Evolutionary conservation across 2,329 filamentous ascomycete species (phyloP).

Genomic region (Seiridium unicorne): DNA sequence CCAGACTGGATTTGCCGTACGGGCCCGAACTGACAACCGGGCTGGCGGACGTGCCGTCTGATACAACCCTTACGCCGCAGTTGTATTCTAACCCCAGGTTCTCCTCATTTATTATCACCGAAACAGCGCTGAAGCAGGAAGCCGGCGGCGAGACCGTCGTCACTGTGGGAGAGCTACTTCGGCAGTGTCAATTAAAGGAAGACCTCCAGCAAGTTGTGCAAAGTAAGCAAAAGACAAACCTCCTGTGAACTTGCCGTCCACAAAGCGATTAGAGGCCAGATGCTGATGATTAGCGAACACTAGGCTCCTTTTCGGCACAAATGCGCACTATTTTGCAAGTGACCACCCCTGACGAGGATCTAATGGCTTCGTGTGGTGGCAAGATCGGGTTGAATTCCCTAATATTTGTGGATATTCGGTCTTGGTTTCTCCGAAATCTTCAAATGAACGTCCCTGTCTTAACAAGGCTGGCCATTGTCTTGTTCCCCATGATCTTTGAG

Average conservation of each 20-base stretch:
- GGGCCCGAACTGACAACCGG: conserved; percentile 18
- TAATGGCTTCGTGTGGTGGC: conserved; percentile 11
- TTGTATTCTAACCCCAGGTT: conserved; percentile 17
- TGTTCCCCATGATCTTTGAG: too few relatives aligned
- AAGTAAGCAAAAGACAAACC: not conserved
- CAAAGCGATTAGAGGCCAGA: not conserved
- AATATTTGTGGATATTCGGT: conserved; percentile 7
- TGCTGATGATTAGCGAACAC: not conserved
- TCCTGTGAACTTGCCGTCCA: too few relatives aligned
- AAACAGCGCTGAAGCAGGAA: not conserved
- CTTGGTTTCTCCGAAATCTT: conserved; percentile 10
- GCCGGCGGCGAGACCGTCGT: not conserved
- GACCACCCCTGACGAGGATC: conserved; percentile 10
- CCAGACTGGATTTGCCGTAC: not conserved
- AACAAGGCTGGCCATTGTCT: too few relatives aligned
- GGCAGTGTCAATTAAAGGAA: not conserved
- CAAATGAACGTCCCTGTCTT: conserved; percentile 6
- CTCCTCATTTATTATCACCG: conserved; percentile 8
- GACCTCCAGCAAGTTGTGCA: not conserved
- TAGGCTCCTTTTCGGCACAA: conserved; percentile 7
- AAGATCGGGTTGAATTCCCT: conserved; percentile 8
- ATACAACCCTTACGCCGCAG: conserved; percentile 3
- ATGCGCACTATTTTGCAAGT: conserved; percentile 13
- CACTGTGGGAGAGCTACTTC: not conserved
- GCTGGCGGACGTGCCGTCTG: not conserved